phyloP scores from a whole-genome alignment of 1,284 basidiomycete species.

The Cutaneotrichosporon cyanovorans region DNA sequence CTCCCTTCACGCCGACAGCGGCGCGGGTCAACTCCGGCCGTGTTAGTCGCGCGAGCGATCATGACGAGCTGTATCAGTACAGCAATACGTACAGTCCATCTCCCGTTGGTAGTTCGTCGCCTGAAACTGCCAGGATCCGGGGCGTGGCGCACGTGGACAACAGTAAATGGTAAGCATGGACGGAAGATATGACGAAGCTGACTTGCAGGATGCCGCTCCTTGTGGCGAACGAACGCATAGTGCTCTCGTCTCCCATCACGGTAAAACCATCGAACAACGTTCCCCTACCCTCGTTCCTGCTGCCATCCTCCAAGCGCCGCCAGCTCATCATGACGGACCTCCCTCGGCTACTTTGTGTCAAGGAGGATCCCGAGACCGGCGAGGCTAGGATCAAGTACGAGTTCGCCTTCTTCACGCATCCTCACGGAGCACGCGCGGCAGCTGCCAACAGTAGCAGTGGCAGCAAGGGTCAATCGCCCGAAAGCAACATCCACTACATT shows the following conservation, averaged over 20 bases:
- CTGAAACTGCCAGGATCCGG: slow-evolving; percentile 1
- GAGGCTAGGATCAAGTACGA: slow-evolving; percentile 18
- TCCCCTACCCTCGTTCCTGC: slow-evolving; percentile 38
- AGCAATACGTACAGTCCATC: neutral
- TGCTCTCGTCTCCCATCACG: slow-evolving; percentile 41
- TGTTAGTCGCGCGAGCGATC: slow-evolving; percentile 11
- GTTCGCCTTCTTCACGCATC: slow-evolving; percentile 15
- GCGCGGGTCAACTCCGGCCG: slow-evolving; percentile 6
- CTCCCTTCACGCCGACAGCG: slow-evolving; percentile 5
- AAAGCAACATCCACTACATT: slow-evolving; percentile 19
- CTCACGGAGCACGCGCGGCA: neutral
- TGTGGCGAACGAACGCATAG: slow-evolving; percentile 41
- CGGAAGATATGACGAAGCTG: neutral
- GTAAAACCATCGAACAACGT: slow-evolving; percentile 37
- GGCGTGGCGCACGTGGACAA: slow-evolving; percentile 11
- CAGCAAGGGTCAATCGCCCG: slow-evolving; percentile 2
- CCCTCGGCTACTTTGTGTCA: slow-evolving; percentile 50
- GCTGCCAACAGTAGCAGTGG: neutral
- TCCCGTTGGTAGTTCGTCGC: slow-evolving; percentile 4
- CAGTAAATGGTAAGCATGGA: slow-evolving; percentile 21
- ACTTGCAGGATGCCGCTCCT: slow-evolving; percentile 22
- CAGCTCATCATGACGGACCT: slow-evolving; percentile 51
- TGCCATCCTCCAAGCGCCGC: slow-evolving; percentile 43
- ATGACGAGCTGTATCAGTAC: slow-evolving; percentile 2
- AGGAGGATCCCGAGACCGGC: slow-evolving; percentile 37